A percentile compares a stretch with the other conserved stretches of the same genome.
Evolutionary conservation across 176 grass and related monocot genomes (phyloP).

Genomic region (Dactylis glomerata): DNA sequence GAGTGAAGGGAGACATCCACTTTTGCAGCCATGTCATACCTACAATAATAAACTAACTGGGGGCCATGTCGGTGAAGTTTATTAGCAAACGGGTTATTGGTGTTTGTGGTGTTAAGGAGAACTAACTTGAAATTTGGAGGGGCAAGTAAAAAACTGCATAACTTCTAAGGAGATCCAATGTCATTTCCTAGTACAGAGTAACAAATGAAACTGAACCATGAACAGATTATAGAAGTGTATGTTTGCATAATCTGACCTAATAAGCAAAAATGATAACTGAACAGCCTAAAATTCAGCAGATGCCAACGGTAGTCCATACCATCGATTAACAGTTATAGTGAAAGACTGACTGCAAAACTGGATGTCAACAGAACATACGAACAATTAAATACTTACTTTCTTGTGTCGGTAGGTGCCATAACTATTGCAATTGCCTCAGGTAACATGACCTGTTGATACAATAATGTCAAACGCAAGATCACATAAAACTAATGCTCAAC

Average conservation of each 20-base stretch:
- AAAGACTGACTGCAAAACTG: constrained; percentile 9
- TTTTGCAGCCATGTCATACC: background rate
- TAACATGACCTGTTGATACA: constrained; percentile 82
- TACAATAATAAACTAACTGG: background rate
- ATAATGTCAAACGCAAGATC: constrained; percentile 14
- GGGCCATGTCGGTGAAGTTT: background rate
- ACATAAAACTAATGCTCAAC: background rate
- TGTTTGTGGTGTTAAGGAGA: background rate
- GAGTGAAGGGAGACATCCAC: background rate
- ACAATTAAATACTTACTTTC: constrained; percentile 53
- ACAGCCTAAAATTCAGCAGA: background rate
- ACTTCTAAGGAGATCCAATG: background rate
- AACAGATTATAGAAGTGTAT: background rate
- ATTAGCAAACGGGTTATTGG: background rate
- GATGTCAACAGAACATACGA: constrained; percentile 14
- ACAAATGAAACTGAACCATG: background rate
- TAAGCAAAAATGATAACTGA: background rate
- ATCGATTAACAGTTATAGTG: background rate
- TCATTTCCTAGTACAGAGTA: background rate
- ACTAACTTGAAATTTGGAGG: background rate
- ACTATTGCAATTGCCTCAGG: constrained; percentile 99
- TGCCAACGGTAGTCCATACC: background rate
- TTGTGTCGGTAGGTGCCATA: constrained; percentile 97
- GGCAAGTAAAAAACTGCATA: background rate
- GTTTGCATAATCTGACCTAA: constrained; percentile 17